Evolutionary conservation across 2,329 filamentous ascomycete genomes (phyloP).

Genomic region (Setomelanomma holmii): DNA sequence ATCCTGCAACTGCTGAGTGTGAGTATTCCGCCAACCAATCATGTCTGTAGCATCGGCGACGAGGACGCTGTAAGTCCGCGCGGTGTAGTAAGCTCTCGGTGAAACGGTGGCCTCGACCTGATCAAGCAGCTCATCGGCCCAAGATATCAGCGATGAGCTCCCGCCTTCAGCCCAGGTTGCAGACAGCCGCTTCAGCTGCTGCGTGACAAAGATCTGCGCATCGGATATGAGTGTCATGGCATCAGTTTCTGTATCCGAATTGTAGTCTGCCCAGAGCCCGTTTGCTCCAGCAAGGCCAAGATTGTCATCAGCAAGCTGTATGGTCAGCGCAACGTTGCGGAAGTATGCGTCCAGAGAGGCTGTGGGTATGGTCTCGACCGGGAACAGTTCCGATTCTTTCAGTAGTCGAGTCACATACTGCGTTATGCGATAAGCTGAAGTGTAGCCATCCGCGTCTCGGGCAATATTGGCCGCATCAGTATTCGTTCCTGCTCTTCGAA

Average conservation of each 20-base stretch:
- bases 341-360: slow-evolving; percentile 45
- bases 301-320: slow-evolving; percentile 67
- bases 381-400: slow-evolving; percentile 47
- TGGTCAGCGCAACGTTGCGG: slow-evolving; percentile 60
- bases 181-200: slow-evolving; percentile 47
- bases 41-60: slow-evolving; percentile 51
- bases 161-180: slow-evolving; percentile 18
- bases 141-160: slow-evolving; percentile 31
- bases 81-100: slow-evolving; percentile 51
- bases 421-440: slow-evolving; percentile 76
- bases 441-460: slow-evolving; percentile 73
- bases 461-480: slow-evolving; percentile 43
- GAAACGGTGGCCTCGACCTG: slow-evolving; percentile 29
- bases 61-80: slow-evolving; percentile 48
- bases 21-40: slow-evolving; percentile 48
- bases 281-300: slow-evolving; percentile 63
- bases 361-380: slow-evolving; percentile 39
- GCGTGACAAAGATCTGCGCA: slow-evolving; percentile 56
- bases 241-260: slow-evolving; percentile 59
- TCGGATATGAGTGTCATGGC: slow-evolving; percentile 61
- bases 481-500: slow-evolving; percentile 11
- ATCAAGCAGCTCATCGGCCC: slow-evolving; percentile 32
- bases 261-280: slow-evolving; percentile 58
- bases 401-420: slow-evolving; percentile 72
- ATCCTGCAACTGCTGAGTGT: slow-evolving; percentile 46